phyloP scores from a whole-genome alignment of 1,284 basidiomycete genomes.

The Malassezia brasiliensis region DNA sequence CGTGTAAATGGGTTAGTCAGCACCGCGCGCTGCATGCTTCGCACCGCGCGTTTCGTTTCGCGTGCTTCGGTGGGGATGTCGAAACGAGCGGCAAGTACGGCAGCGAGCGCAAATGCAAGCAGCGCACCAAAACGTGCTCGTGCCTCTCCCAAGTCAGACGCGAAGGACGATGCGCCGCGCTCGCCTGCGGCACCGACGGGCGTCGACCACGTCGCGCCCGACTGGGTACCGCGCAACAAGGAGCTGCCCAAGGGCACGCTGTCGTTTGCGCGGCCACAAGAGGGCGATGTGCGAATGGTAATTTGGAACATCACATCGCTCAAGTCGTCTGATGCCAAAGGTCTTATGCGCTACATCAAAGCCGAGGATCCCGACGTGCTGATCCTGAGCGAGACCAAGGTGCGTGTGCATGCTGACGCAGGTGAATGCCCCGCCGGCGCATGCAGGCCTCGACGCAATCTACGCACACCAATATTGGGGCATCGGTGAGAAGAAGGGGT shows the following conservation, averaged over 20 bases:
- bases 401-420: background rate
- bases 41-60: background rate
- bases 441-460: conserved; percentile 24
- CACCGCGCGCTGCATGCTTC: background rate
- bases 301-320: conserved; percentile 43
- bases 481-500: conserved; percentile 42
- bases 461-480: conserved; percentile 45
- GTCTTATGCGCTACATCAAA: conserved; percentile 38
- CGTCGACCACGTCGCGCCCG: conserved; percentile 14
- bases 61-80: background rate
- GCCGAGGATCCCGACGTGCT: conserved; percentile 44
- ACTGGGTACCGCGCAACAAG: conserved; percentile 17
- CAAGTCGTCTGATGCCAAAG: conserved; percentile 35
- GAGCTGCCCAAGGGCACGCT: conserved; percentile 10
- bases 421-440: conserved; percentile 36
- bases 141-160: background rate
- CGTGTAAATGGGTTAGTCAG: background rate
- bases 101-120: background rate
- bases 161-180: background rate
- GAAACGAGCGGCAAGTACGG: conserved; percentile 7
- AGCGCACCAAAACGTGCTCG: conserved; percentile 1
- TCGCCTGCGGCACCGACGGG: conserved; percentile 15
- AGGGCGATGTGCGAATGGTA: conserved; percentile 25
- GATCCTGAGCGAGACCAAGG: conserved; percentile 41
- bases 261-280: conserved; percentile 3